Conservation (phyloP, 1,284 basidiomycete species). For the Ganoderma meredithae region DNA sequence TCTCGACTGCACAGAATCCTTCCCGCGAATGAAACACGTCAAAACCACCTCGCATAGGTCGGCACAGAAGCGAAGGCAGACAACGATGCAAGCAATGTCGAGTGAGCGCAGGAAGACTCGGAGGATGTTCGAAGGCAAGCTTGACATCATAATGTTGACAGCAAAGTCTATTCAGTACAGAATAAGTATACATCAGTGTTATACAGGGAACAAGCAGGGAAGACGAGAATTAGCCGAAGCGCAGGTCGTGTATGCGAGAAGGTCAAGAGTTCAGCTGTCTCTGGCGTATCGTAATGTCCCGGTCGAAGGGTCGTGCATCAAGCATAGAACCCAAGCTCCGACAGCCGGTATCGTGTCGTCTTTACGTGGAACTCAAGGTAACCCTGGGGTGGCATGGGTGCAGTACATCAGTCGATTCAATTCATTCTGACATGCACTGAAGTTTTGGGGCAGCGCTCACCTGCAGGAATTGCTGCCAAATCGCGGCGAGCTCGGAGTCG, state of each 20-base stretch:
- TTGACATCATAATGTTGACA: background rate
- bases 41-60: background rate
- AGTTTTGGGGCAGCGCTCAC: background rate
- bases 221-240: background rate
- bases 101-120: too few relatives aligned
- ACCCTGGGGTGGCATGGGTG: background rate
- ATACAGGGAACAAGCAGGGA: background rate
- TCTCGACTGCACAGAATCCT: background rate
- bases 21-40: slow-evolving; percentile 2
- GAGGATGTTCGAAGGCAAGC: background rate
- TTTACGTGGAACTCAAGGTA: slow-evolving; percentile 18
- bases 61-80: background rate
- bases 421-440: background rate
- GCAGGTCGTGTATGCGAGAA: background rate
- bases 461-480: slow-evolving; percentile 9
- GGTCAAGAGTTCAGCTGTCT: background rate
- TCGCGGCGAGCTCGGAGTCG: slow-evolving; percentile 9
- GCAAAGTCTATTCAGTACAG: background rate
- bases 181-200: background rate
- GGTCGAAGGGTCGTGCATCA: background rate
- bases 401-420: background rate
- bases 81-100: too few relatives aligned
- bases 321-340: slow-evolving; percentile 14
- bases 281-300: background rate
- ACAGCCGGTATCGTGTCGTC: slow-evolving; percentile 15